Evolutionary conservation across 192 early-diverging fungal genomes (phyloP), one percentile per base, ranked within the genome.

Genomic region (Coemansia sp.): DNA sequence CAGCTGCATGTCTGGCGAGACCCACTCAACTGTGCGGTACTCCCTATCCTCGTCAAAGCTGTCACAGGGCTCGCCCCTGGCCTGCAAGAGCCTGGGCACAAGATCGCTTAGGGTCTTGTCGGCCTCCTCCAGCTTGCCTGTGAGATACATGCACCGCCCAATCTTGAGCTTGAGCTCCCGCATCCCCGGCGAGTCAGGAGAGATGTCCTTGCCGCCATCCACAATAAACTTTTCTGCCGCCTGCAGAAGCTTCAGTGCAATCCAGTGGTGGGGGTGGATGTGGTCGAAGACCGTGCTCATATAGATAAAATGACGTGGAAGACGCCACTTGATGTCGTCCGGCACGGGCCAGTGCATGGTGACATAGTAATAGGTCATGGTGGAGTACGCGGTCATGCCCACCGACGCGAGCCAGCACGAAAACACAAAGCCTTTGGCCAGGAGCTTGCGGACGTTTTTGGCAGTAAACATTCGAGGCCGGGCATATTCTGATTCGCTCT

Each of bases 321-420:
- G 29, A 31, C 3, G 22, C 33, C 7, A 45, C n/a, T 50, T 25
- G 1, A 67, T 44, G 4, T 64, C 60, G 9, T 45, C 54, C 9
- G 55, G 27, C 20, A 54, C 51, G 2, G 67, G 56, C 60, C 60
- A 71, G 23, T 43, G 25, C 17, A 44, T 42, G 17, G 46, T 33
- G 31, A 68, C 16, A 23, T 64, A 71, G 27, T 46, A 40, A 55
- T 63, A 70, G n/a, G n/a, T n/a, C n/a, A n/a, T n/a, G n/a, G n/a
- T n/a, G n/a, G n/a, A n/a, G n/a, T n/a, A n/a, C n/a, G n/a, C n/a
- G n/a, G n/a, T n/a, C n/a, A n/a, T n/a, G n/a, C n/a, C n/a, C n/a
- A n/a, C n/a, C n/a, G n/a, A n/a, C n/a, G n/a, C n/a, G n/a, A n/a
- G n/a, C n/a, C n/a, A n/a, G n/a, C n/a, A n/a, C n/a, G n/a, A n/a